Evolutionary conservation across 2,329 filamentous ascomycete genomes (phyloP), one percentile per base, ranked within the genome.

Genomic region (Cadophora sp.): DNA sequence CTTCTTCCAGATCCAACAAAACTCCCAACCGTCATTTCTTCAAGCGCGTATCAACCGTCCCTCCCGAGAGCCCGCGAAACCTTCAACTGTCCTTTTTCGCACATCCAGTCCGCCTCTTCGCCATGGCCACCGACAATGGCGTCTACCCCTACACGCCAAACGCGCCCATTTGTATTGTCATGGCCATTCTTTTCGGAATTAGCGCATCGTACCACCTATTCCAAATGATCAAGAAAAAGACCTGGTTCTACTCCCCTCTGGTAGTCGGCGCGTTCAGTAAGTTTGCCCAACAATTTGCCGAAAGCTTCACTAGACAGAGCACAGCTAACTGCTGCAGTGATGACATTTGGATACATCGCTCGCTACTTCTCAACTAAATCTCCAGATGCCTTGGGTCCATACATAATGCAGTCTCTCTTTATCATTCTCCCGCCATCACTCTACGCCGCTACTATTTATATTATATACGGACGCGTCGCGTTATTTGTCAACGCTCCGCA

Each of bases 341-440:
- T 72, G 71, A 71, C 71, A 7, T 7, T 61, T 14, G 71, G 71
- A 2, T 73, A 73, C 41, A 41, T 64, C 60, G 22, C 41, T 5
- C 61, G 70, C 18, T 66, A 67, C 53, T 33, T 72, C 4, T 72
- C 71, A 1, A 66, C 68, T 27, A 70, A 69, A 45, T 30, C 39
- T 14, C 66, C 80, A 7, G 69, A 73, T 58, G 66, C 72, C 22
- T 76, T 82, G 69, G 76, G 71, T 3, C 78, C 78, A 0, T 74
- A 72, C 69, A 63, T 73, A 33, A 24, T 66, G 1, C 74, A 77
- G 68, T 65, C 68, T 13, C 33, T 77, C 6, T 59, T 75, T 43
- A 69, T 76, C 59, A 70, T 77, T 30, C 71, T 77, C 20, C 73
- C 75, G n/a, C 75, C 75, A 11, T 75, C 75, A 3, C 68, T 77